Conservation (phyloP, 306 rosid species). For the Lithocarpus polystachyus region DNA sequence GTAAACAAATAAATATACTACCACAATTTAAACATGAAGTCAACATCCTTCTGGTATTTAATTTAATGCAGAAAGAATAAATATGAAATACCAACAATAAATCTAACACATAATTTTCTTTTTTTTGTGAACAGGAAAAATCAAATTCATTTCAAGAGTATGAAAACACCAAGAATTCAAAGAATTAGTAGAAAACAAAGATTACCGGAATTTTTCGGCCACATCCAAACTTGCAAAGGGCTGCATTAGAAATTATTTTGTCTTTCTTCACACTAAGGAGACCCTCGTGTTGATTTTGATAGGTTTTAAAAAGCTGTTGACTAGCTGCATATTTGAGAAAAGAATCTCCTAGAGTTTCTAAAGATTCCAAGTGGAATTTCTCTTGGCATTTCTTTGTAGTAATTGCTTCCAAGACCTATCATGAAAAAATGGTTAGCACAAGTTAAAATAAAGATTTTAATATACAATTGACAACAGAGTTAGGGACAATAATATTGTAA, state of each 20-base stretch:
- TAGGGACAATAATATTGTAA: neutral
- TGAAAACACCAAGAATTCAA: neutral
- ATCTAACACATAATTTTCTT: neutral
- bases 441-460: neutral
- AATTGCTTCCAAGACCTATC: slow-evolving; percentile 85
- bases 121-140: neutral
- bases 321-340: slow-evolving; percentile 77
- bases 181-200: neutral
- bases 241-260: slow-evolving; percentile 65
- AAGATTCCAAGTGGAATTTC: slow-evolving; percentile 69
- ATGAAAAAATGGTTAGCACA: slow-evolving; percentile 2
- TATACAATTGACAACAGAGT: neutral
- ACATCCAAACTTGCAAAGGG: slow-evolving; percentile 64
- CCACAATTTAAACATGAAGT: neutral
- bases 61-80: neutral
- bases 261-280: slow-evolving; percentile 64
- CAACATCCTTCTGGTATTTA: neutral
- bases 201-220: slow-evolving; percentile 58
- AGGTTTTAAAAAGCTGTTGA: slow-evolving; percentile 56
- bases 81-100: neutral
- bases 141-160: slow-evolving; percentile 9
- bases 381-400: slow-evolving; percentile 76
- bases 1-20: neutral
- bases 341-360: slow-evolving; percentile 93
- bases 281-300: slow-evolving; percentile 67